These are phyloP conservation scores for Arachnomyces sp. DNA, from an alignment of 2,329 filamentous ascomycete species.

Conservation along the genomic window DNA sequence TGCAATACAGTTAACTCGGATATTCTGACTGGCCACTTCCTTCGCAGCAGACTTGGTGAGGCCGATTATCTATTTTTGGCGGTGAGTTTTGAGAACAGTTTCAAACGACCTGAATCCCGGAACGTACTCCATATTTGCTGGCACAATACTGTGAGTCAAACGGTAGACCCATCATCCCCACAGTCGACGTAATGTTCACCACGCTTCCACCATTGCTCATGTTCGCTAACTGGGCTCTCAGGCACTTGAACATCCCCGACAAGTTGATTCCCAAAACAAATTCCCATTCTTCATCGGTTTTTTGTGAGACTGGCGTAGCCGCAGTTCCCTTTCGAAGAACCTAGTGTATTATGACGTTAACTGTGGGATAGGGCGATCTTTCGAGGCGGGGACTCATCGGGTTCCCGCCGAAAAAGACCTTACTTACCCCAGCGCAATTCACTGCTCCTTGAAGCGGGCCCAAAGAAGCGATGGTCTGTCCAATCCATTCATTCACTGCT, in stretches of 20 bases:
- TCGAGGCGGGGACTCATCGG: not conserved
- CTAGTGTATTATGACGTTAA: too few species aligned
- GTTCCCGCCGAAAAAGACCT: conserved; percentile 17
- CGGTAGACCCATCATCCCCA: conserved; percentile 25
- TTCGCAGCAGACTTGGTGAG: conserved; percentile 33
- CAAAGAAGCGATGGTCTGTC: conserved; percentile 25
- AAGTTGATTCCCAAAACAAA: conserved; percentile 15
- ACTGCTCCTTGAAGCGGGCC: conserved; percentile 34
- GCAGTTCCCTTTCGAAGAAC: too few species aligned
- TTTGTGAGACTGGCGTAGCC: too few species aligned
- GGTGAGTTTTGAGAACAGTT: too few species aligned
- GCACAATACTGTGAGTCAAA: conserved; percentile 35
- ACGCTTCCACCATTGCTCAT: conserved; percentile 22
- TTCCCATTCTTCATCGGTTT: conserved; percentile 13
- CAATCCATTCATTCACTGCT: conserved; percentile 26
- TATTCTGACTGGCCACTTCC: conserved; percentile 14
- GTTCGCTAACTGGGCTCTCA: conserved; percentile 13
- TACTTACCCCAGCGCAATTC: conserved; percentile 39
- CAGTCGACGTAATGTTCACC: conserved; percentile 33
- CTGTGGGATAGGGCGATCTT: too few species aligned
- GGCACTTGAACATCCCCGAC: conserved; percentile 13
- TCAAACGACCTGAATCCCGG: too few species aligned
- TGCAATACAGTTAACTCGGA: conserved; percentile 1
- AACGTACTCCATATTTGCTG: conserved; percentile 39
- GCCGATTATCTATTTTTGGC: too few species aligned